Evolutionary conservation across 2,329 filamentous ascomycete species (phyloP).

Genomic region (Phialemonium atrogriseum): DNA sequence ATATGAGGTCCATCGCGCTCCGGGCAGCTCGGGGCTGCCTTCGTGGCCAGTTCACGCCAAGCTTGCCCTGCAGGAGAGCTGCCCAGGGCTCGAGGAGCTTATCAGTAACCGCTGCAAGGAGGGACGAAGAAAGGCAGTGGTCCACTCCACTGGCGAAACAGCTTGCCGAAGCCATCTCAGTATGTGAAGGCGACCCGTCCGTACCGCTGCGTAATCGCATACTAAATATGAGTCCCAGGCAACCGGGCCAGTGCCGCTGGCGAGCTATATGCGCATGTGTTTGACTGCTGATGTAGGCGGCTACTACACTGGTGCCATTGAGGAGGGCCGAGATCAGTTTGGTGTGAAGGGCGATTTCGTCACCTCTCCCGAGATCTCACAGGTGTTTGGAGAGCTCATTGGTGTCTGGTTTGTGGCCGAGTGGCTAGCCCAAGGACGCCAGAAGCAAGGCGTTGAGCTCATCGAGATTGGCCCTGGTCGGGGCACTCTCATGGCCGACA

Average conservation of each 20-base stretch:
- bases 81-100: background rate
- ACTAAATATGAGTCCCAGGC: constrained; percentile 25
- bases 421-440: constrained; percentile 86
- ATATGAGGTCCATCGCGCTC: background rate
- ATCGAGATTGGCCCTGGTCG: constrained; percentile 92
- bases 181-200: constrained; percentile 28
- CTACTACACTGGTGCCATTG: constrained; percentile 78
- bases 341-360: constrained; percentile 92
- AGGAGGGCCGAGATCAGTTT: constrained; percentile 72
- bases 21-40: background rate
- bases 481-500: constrained; percentile 95
- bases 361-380: constrained; percentile 94
- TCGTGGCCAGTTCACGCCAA: no score
- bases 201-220: background rate
- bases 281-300: constrained; percentile 84
- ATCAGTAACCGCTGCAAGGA: constrained; percentile 2
- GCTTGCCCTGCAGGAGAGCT: background rate
- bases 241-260: constrained; percentile 85
- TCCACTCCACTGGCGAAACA: constrained; percentile 87
- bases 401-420: constrained; percentile 94
- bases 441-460: constrained; percentile 67
- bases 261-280: constrained; percentile 97
- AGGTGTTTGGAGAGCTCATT: constrained; percentile 90
- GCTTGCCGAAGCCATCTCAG: constrained; percentile 78
- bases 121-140: constrained; percentile 58